Base-by-base conservation (phyloP, 2,329 filamentous ascomycete genomes). In the Colletotrichum musicola region DNA sequence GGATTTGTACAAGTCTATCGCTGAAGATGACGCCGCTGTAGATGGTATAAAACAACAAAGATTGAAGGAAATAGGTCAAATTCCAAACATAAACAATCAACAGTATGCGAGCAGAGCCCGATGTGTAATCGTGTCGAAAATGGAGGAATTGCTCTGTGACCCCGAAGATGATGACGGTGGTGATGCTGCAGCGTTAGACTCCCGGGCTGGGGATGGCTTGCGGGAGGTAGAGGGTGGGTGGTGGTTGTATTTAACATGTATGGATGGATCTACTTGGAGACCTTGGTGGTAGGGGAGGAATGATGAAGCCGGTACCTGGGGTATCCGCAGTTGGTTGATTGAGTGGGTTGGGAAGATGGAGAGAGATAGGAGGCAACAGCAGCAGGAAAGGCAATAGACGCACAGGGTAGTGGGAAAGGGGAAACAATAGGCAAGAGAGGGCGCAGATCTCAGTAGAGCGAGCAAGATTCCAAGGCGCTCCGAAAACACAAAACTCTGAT, bases 171-270 rank as follows among this genome's bases (percentile, higher is more conserved):
- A 25, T n/a, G 18, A 25, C n/a, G 46, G 49, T 35, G 1, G 40
- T 35, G 42, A 18, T 30, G 49, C 20, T 20, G 0, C 44, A 3
- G 1, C 9, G 14, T 16, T 10, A 6, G 42, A 35, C 22, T 50
- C 14, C 58, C 46, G 7, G 40, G 42, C 51, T 56, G 40, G 27
- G 40, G n/a, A 6, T 20, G 7, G 16, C n/a, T 7, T 18, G 14
- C 49, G n/a, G 16, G 4, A 5, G 22, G 22, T n/a, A 60, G n/a
- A 9, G 30, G 47, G 61, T 27, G 47, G 59, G 35, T 55, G 25
- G 64, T 56, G 49, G 55, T 50, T 46, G 62, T 68, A 56, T 68
- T 65, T 65, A 68, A 64, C n/a, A 55, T 49, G 42, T 18, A 54
- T 46, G 59, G 49, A 62, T 53, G 59, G 49, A 62, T 53, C 59